Evolutionary conservation across 2,329 filamentous ascomycete species (phyloP).

Genomic region (Fusarium longipes): DNA sequence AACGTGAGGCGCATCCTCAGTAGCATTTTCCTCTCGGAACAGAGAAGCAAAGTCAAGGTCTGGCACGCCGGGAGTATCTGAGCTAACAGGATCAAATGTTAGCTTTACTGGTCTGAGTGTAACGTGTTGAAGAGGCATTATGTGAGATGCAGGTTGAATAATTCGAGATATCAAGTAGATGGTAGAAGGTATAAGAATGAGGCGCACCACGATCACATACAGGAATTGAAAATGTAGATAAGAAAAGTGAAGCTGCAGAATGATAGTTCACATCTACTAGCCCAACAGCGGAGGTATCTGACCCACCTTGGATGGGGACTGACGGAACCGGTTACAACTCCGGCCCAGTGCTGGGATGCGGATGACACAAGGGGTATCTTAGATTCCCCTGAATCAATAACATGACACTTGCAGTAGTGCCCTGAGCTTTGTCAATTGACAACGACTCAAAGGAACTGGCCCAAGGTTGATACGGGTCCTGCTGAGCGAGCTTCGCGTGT

Average conservation of each 20-base stretch:
- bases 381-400: constrained; percentile 3
- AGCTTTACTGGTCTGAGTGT: constrained; percentile 11
- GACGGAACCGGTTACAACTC: neutral
- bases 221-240: neutral
- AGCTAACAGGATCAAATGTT: constrained; percentile 14
- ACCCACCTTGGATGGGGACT: constrained; percentile 7
- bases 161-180: neutral
- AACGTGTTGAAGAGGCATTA: constrained; percentile 23
- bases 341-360: neutral
- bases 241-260: neutral
- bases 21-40: neutral
- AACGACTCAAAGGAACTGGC: neutral
- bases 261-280: neutral
- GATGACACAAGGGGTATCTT: constrained; percentile 24
- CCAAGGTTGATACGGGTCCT: neutral
- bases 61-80: neutral
- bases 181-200: neutral
- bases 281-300: neutral
- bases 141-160: neutral
- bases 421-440: neutral
- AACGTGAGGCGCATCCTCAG: constrained; percentile 11
- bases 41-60: constrained; percentile 16
- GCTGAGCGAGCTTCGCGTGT: neutral
- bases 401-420: constrained; percentile 3
- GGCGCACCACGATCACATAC: neutral